These are phyloP conservation scores for Platanus orientalis DNA, from an alignment of 164 flowering plant genomes.

Conservation along the genomic window DNA sequence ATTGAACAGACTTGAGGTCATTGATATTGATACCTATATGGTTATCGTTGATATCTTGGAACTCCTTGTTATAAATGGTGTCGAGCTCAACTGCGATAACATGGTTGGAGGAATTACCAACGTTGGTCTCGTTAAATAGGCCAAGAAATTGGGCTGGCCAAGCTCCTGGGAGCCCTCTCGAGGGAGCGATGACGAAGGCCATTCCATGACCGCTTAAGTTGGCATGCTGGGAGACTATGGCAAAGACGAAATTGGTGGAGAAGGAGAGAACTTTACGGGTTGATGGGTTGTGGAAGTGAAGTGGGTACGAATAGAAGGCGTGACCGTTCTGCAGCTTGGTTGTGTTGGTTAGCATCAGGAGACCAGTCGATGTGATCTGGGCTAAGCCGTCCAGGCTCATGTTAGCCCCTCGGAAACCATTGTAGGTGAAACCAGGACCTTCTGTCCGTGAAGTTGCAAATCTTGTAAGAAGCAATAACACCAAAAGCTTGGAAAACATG, in stretches of 20 bases:
- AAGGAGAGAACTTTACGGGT: slow-evolving; percentile 21
- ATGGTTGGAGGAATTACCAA: slow-evolving; percentile 24
- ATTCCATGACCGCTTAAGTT: slow-evolving; percentile 33
- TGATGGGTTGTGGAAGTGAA: slow-evolving; percentile 3
- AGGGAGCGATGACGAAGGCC: slow-evolving; percentile 28
- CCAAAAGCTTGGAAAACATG: neutral
- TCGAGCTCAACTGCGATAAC: slow-evolving; percentile 36
- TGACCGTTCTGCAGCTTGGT: slow-evolving; percentile 20
- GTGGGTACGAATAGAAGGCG: slow-evolving; percentile 22
- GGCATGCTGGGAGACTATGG: slow-evolving; percentile 21
- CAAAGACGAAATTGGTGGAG: slow-evolving; percentile 33
- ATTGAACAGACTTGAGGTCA: slow-evolving; percentile 16
- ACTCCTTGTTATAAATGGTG: slow-evolving; percentile 14
- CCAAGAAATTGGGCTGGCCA: slow-evolving; percentile 27
- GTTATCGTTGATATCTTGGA: slow-evolving; percentile 23
- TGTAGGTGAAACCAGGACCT: slow-evolving; percentile 5
- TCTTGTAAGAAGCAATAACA: neutral
- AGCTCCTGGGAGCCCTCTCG: slow-evolving; percentile 9
- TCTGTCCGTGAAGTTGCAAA: slow-evolving; percentile 3
- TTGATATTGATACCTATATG: slow-evolving; percentile 34
- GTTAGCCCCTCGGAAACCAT: slow-evolving; percentile 4
- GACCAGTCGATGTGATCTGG: slow-evolving; percentile 3
- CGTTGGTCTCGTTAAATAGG: slow-evolving; percentile 16
- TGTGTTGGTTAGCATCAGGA: slow-evolving; percentile 17
- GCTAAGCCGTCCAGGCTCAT: slow-evolving; percentile 4